Evolutionary conservation across 2,329 filamentous ascomycete genomes (phyloP).

Genomic region (Aspergillus viridinutans): DNA sequence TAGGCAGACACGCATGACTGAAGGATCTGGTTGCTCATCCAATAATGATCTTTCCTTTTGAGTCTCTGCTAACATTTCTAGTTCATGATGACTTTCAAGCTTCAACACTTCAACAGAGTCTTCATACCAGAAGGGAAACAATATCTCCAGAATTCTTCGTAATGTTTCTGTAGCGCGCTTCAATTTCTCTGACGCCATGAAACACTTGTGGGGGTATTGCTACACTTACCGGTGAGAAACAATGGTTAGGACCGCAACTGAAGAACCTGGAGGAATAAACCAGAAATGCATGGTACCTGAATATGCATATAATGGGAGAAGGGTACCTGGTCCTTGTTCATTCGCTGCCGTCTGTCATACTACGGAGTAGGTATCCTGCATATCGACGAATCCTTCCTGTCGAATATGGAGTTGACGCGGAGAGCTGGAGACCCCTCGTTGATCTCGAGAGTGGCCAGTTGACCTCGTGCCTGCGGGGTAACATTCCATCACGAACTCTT

Average conservation of each 20-base stretch:
- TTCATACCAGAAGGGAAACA: not conserved
- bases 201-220: constrained; percentile 13
- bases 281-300: not conserved
- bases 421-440: not conserved
- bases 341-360: not conserved
- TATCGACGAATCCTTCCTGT: not conserved
- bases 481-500: not conserved
- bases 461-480: not conserved
- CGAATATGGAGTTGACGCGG: not conserved
- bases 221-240: constrained; percentile 14
- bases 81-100: not conserved
- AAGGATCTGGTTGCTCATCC: not conserved
- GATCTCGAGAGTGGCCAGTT: not conserved
- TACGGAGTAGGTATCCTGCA: not conserved
- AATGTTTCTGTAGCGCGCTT: not conserved
- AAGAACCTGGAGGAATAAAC: not conserved
- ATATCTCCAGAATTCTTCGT: not conserved
- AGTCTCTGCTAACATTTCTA: not conserved
- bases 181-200: constrained; percentile 25
- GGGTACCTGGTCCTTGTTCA: not conserved
- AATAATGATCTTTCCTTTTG: not conserved
- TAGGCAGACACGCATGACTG: not conserved
- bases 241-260: constrained; percentile 1
- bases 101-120: not conserved
- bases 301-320: not conserved